These are phyloP conservation scores for Eucalyptus cloeziana DNA, from an alignment of 345 rosid species.

Conservation along the genomic window DNA sequence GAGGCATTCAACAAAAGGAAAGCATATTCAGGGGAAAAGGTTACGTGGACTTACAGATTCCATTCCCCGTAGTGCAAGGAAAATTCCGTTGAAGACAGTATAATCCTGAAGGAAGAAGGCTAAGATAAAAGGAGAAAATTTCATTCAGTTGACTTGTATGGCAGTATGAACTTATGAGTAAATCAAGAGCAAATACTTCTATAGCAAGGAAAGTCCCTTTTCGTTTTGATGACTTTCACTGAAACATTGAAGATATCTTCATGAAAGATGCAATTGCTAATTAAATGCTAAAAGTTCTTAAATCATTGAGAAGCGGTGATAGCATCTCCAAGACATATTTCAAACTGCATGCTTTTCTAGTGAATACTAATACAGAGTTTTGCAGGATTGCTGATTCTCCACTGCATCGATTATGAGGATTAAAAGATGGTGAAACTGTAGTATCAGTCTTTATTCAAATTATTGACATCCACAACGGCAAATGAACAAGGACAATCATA, in stretches of 20 bases:
- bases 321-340: not conserved
- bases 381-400: not conserved
- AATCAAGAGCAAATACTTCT: not conserved
- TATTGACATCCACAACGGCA: not conserved
- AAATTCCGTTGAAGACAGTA: conserved; percentile 60
- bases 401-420: not conserved
- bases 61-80: conserved; percentile 39
- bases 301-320: not conserved
- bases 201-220: not conserved
- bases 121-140: conserved; percentile 2
- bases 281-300: not conserved
- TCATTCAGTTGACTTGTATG: not conserved
- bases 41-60: conserved; percentile 34
- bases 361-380: not conserved
- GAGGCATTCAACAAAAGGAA: not conserved
- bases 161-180: not conserved
- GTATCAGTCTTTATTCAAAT: not conserved
- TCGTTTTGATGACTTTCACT: not conserved
- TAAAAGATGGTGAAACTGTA: not conserved
- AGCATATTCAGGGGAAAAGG: not conserved
- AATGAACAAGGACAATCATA: not conserved
- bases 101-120: conserved; percentile 36
- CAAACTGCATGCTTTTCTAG: not conserved
- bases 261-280: not conserved
- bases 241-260: not conserved